Conservation (phyloP, 2,329 filamentous ascomycete genomes). For the Colletotrichum abscissum region DNA sequence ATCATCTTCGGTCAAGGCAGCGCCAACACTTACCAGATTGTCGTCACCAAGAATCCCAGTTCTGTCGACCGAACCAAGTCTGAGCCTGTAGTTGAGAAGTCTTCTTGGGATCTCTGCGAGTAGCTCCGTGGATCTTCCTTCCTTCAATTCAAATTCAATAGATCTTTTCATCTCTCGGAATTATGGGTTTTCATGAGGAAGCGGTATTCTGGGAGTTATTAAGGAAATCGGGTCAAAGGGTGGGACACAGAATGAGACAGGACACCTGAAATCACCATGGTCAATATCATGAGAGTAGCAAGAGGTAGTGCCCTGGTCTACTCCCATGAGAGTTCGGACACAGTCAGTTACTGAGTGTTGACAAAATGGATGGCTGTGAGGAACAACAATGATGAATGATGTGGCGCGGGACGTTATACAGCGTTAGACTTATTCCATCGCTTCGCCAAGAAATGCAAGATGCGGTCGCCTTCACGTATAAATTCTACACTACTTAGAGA, state of each 20-base stretch:
- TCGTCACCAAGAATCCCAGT: not conserved
- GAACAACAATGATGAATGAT: not conserved
- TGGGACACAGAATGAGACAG: not conserved
- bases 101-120: not conserved
- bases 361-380: not conserved
- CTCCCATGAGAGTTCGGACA: not conserved
- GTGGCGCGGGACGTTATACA: not conserved
- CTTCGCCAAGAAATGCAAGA: not conserved
- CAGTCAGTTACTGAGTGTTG: not conserved
- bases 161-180: not conserved
- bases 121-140: not conserved
- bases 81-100: not conserved
- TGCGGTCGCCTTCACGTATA: not conserved
- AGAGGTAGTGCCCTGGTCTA: not conserved
- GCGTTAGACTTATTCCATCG: not conserved
- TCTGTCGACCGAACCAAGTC: not conserved
- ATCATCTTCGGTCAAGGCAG: not conserved
- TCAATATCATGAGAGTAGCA: not conserved
- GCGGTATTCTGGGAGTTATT: not conserved
- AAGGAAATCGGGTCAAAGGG: not conserved
- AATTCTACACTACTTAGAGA: not conserved
- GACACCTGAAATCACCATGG: not conserved
- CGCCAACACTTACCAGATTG: not conserved
- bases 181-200: not conserved
- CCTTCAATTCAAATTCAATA: not conserved